These are phyloP conservation scores for Clathrus columnatus DNA, from an alignment of 768 basidiomycete genomes.

Conservation along the genomic window DNA sequence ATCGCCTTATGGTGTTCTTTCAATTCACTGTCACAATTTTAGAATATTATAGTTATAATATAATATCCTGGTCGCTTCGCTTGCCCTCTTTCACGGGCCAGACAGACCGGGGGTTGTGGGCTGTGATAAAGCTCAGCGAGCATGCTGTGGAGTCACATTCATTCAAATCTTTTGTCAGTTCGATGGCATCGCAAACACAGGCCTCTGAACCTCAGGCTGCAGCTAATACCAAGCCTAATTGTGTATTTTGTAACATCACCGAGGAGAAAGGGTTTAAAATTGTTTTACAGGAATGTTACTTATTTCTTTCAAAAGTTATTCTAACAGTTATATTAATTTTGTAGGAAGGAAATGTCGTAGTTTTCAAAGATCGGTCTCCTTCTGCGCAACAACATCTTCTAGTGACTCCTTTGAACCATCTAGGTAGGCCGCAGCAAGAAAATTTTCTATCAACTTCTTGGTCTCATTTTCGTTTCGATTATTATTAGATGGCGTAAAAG, in stretches of 20 bases:
- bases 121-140: no score
- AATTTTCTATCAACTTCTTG: no score
- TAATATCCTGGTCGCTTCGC: no score
- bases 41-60: no score
- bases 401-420: conserved; percentile 28
- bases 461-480: no score
- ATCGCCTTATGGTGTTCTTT: no score
- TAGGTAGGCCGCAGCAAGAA: no score
- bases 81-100: no score
- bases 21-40: no score
- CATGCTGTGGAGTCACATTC: no score
- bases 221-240: conserved; percentile 12
- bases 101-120: no score
- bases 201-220: not conserved
- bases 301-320: not conserved
- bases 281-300: conserved; percentile 28
- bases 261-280: conserved; percentile 26
- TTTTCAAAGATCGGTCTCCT: conserved; percentile 29
- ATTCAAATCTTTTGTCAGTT: no score
- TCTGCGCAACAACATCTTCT: conserved; percentile 28
- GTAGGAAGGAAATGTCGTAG: conserved; percentile 25
- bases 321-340: not conserved
- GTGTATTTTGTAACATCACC: conserved; percentile 26
- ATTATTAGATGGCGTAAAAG: conserved; percentile 51
- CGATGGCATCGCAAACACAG: not conserved